Evolutionary conservation across 192 early-diverging fungal species (phyloP), one percentile per base, ranked within the genome.

Genomic region (Linnemannia exigua): DNA sequence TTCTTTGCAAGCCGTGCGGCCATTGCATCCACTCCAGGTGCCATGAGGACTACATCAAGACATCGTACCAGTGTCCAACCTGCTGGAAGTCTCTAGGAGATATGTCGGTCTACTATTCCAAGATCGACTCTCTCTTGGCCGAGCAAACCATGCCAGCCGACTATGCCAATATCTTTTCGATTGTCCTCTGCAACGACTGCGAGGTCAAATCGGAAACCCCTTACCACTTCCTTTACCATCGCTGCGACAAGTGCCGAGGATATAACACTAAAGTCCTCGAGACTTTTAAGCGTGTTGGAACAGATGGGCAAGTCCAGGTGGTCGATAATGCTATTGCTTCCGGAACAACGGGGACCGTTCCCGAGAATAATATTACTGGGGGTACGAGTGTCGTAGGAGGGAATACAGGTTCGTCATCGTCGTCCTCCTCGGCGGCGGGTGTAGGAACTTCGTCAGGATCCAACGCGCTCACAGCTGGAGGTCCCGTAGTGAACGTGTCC

Each of bases 201-300:
- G 96, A 96, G 77, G 91, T 94, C 74, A 94, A 95, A 61, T 96
- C 95, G 2, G 86, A 90, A 22, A 94, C 96, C 17, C 95, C 94
- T 80, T 99, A 94, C 89, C 97, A 99, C 77, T 99, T 99, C 88
- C 72, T 99, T 9, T 99, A 99, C 81, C 98, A 99, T 90, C 98
- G 97, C 80, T 99, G 98, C 88, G 83, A 87, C 7, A 83, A 89
- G 36, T 99, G 98, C 86, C 74, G 82, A 36, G 95, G 96, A n/a
- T 99, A 96, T 87, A 99, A 98, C 81, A 99, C 97, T 2, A 95
- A 95, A 70, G 94, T 97, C 2, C 79, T 97, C 37, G 87, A 91
- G 50, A 97, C 95, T 22, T 86, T 86, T 70, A 75, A 80, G 37
- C 74, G 80, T 4, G 80, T 79, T 3, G 33, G 61, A 19, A 33